These are phyloP conservation scores for Lanmaoa rubissima DNA, from an alignment of 768 basidiomycete species.

Conservation along the genomic window DNA sequence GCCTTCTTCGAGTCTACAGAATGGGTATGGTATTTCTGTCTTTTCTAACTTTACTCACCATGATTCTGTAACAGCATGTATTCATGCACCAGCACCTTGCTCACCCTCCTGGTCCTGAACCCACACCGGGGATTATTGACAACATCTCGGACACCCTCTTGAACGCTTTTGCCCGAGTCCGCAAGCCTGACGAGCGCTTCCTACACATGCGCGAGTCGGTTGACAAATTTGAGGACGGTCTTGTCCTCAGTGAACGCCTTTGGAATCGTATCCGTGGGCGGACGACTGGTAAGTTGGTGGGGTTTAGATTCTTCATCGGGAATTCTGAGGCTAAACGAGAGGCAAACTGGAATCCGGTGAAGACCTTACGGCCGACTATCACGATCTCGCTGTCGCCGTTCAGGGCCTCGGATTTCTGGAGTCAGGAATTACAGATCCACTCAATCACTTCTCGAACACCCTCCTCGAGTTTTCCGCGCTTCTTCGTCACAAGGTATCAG, in stretches of 20 bases:
- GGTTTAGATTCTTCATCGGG: conserved; percentile 30
- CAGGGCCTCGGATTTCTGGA: conserved; percentile 98
- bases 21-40: conserved; percentile 67
- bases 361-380: conserved; percentile 98
- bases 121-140: conserved; percentile 80
- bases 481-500: conserved; percentile 73
- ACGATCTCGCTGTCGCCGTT: conserved; percentile 93
- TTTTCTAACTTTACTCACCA: conserved; percentile 2
- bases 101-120: conserved; percentile 85
- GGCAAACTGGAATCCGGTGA: conserved; percentile 74
- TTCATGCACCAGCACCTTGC: conserved; percentile 96
- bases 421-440: conserved; percentile 95
- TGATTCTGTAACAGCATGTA: conserved; percentile 62
- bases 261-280: conserved; percentile 76
- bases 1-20: conserved; percentile 96
- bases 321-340: conserved; percentile 85
- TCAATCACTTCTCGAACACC: conserved; percentile 96
- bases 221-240: conserved; percentile 96
- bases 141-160: conserved; percentile 94
- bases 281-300: conserved; percentile 71
- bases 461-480: conserved; percentile 92
- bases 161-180: conserved; percentile 92
- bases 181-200: conserved; percentile 97
- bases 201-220: conserved; percentile 87
- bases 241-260: conserved; percentile 75